Base-by-base conservation (phyloP, 805 yeast genomes). In the Teunomyces kruisii region DNA sequence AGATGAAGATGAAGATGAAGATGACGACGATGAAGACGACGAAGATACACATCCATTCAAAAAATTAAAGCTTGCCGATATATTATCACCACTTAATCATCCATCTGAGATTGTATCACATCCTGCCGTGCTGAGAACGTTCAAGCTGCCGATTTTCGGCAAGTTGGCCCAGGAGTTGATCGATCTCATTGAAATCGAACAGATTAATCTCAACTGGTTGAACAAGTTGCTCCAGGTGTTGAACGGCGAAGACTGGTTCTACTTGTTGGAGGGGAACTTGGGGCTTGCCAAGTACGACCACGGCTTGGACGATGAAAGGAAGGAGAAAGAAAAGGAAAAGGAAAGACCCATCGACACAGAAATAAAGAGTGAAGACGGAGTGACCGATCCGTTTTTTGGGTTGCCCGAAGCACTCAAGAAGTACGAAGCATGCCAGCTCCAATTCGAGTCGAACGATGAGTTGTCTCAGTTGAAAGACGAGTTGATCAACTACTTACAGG, bases 241-340 rank as follows among this genome's bases (percentile, higher is more conserved):
- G 53, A 72, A 92, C 40, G 97, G 97, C 4, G 98, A 92, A 59
- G 92, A 88, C 59, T 86, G 95, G 51, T 73, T 73, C 36, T 81
- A 81, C 44, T 65, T 85, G 32, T 69, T 81, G 15, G 88, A 87
- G 29, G 80, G 78, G 16, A 79, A 80, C 39, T 62, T 91, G 64
- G 78, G 81, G 17, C 70, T 90, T 28, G 85, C 89, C 1, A 73
- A 67, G 22, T 87, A 87, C 57, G 87, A 88, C 56, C 90, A 85
- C 55, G 80, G 83, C 27, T 62, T 84, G 40, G 62, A 55, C 36
- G 62, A 57, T 4, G 54, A 50, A 15, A 46, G 36, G 37, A 28
- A 27, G 22, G 22, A 39, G 39, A 28, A 32, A 19, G 42, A 41
- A 27, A 14, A n/a, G 17, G 42, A 41, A 27, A 14, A n/a, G 10